Conservation (phyloP, 2,329 filamentous ascomycete genomes). For the Neonectria sp. region DNA sequence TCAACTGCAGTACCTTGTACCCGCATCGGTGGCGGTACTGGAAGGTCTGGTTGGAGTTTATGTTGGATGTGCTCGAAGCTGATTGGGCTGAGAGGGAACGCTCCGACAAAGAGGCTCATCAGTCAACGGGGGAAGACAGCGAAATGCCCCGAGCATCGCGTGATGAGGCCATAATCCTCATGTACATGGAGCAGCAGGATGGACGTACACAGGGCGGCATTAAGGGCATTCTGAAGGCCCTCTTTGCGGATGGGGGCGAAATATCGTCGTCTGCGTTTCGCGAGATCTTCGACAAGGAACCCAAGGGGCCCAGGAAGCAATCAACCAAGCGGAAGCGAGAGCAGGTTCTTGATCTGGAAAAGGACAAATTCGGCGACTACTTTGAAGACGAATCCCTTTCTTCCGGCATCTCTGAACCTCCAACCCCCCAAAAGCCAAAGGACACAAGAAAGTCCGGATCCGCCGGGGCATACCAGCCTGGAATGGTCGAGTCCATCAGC, state of each 20-base stretch:
- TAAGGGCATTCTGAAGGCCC: constrained; percentile 73
- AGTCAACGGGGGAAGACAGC: constrained; percentile 39
- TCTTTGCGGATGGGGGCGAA: constrained; percentile 76
- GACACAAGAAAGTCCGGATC: constrained; percentile 39
- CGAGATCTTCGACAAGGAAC: constrained; percentile 79
- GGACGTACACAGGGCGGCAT: constrained; percentile 62
- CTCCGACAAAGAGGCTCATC: constrained; percentile 58
- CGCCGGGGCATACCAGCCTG: constrained; percentile 42
- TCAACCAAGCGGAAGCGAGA: constrained; percentile 66
- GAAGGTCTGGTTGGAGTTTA: constrained; percentile 84
- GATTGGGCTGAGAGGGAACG: constrained; percentile 75
- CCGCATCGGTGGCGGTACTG: constrained; percentile 85
- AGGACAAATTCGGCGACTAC: constrained; percentile 73
- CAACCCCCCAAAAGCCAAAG: constrained; percentile 59
- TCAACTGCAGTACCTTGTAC: constrained; percentile 86
- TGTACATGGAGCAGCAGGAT: constrained; percentile 68
- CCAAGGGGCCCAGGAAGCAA: constrained; percentile 56
- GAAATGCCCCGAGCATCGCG: constrained; percentile 54
- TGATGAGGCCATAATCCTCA: constrained; percentile 70
- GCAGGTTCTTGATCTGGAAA: constrained; percentile 68
- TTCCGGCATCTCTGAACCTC: constrained; percentile 62
- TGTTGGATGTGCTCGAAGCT: constrained; percentile 82
- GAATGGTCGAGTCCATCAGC: constrained; percentile 68
- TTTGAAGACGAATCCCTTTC: constrained; percentile 70
- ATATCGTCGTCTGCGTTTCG: constrained; percentile 69